Evolutionary conservation across 257 asterid species (phyloP).

Genomic region (Przewalskia tangutica): DNA sequence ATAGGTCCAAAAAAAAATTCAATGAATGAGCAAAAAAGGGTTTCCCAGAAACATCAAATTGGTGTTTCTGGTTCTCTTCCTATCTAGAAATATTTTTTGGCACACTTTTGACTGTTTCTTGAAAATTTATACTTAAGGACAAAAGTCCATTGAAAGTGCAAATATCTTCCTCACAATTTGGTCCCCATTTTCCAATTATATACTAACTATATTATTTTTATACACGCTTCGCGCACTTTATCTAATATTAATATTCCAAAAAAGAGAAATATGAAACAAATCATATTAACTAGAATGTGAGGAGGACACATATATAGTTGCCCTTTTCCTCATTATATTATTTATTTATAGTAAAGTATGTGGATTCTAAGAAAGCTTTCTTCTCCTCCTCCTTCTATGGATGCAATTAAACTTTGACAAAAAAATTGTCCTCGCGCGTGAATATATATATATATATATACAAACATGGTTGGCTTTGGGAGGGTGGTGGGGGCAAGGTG

Average conservation of each 20-base stretch:
- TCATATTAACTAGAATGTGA: conserved; percentile 19
- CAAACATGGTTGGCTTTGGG: not conserved
- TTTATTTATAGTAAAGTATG: not conserved
- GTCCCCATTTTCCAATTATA: conserved; percentile 5
- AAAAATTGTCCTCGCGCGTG: conserved; percentile 1
- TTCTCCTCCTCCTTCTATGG: conserved; percentile 22
- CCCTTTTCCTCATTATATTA: not conserved
- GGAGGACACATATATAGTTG: conserved; percentile 3
- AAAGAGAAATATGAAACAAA: not conserved
- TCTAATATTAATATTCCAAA: not conserved
- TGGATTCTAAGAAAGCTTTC: not conserved
- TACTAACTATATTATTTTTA: not conserved
- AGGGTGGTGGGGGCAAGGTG: not conserved
- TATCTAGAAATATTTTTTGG: too few species aligned
- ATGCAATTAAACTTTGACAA: conserved; percentile 27
- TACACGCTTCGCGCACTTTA: not conserved
- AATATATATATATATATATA: not conserved
- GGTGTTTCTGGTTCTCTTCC: too few species aligned
- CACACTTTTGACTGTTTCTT: not conserved
- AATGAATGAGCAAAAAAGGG: too few species aligned
- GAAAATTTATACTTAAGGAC: not conserved
- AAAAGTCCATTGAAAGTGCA: conserved; percentile 14
- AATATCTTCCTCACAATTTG: conserved; percentile 24
- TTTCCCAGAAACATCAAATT: too few species aligned
- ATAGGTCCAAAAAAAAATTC: too few species aligned